Evolutionary conservation across 805 yeast species (phyloP).

Genomic region (Hagleromyces aurorensis): DNA sequence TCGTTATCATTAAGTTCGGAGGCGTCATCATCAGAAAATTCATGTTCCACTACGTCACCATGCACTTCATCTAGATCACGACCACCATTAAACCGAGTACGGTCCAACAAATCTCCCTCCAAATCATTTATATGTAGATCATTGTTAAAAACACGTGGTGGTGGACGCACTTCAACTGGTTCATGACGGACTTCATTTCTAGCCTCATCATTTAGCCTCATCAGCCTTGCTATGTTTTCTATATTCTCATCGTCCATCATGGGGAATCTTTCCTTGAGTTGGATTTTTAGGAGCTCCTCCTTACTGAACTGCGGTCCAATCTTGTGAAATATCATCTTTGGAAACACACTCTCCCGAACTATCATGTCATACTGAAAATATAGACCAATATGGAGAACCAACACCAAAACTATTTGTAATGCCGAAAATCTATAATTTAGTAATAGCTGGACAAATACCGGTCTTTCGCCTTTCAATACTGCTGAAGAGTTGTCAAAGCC

Average conservation of each 20-base stretch:
- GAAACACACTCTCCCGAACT: constrained; percentile 59
- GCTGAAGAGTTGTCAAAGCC: constrained; percentile 14
- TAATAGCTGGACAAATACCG: constrained; percentile 12
- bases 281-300: constrained; percentile 23
- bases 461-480: no score
- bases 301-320: constrained; percentile 41
- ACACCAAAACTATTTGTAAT: constrained; percentile 34
- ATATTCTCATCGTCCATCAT: constrained; percentile 28
- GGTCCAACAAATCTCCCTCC: constrained; percentile 4
- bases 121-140: constrained; percentile 1
- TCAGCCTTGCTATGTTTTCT: constrained; percentile 22
- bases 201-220: constrained; percentile 25
- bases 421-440: constrained; percentile 23
- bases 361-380: constrained; percentile 65
- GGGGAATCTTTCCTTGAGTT: constrained; percentile 27
- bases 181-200: constrained; percentile 13
- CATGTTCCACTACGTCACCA: constrained; percentile 7
- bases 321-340: constrained; percentile 45
- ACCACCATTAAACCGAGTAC: no score
- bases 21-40: constrained; percentile 6
- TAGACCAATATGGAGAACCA: constrained; percentile 38
- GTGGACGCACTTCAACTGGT: no score
- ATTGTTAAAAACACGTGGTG: no score
- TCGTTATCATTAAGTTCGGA: constrained; percentile 14
- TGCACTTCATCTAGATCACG: constrained; percentile 12